Base-by-base conservation (phyloP, 176 grass and related monocot genomes). In the Hordeum marinum region DNA sequence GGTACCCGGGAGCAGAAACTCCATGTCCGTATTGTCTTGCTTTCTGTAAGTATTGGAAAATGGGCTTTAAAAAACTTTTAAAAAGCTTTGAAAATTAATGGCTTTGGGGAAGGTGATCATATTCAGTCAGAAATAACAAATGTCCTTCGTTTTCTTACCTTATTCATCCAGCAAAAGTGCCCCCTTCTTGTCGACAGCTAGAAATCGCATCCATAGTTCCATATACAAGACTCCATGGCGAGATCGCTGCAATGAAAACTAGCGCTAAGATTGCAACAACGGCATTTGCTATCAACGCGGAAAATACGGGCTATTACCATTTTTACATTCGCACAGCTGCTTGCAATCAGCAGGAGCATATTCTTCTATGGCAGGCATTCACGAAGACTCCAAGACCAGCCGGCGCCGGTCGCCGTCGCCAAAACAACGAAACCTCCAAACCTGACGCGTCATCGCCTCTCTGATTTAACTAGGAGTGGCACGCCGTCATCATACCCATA, bases 301-400 rank as follows among this genome's bases (percentile, higher is more conserved):
- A 34, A 34, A 34, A 34, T 34, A 34, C 4, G 32, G 32, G 32
- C 4, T 34, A 34, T 34, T 34, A 34, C 32, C 34, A 29, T 48
- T 35, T 58, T 35, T 34, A 7, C 31, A 32, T 21, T 12, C 11
- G 10, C 37, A 13, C 2, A 23, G 20, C 62, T 54, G 14, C 54
- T 18, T 35, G 4, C 31, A 39, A 18, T 69, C 24, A 25, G 80
- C 65, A 26, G 10, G 50, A 26, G 83, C 21, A 68, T 71, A 71
- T 63, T 71, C 63, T 61, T 57, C 84, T 42, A 24, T 57, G 36
- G 50, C 74, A 69, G 63, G 18, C 23, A 66, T 77, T 68, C 75
- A 21, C 43, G 14, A 12, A 9, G 55, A 85, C 61, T 73, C 70
- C 70, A 73, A 48, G 24, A 3, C 8, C 71, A 74, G 71, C 71